A percentile compares a stretch with the other conserved stretches of the same genome.
These are phyloP conservation scores for Rubia yunnanensis DNA, from an alignment of 257 asterid genomes.

Conservation along the genomic window DNA sequence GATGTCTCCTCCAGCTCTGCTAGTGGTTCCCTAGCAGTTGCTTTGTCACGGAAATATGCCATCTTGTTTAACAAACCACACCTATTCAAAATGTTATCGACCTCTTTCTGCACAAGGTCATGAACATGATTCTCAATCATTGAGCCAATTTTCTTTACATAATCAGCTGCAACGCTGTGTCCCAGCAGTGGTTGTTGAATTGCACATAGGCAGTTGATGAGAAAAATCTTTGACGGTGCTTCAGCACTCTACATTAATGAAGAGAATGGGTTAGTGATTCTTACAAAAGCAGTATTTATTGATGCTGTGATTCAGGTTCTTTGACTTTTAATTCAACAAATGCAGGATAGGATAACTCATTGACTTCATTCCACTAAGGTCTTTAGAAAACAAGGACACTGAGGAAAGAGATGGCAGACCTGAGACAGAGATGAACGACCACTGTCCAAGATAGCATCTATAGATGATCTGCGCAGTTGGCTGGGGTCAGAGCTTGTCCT, in stretches of 20 bases:
- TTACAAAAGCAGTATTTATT: background rate
- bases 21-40: conserved; percentile 34
- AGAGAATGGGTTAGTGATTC: conserved; percentile 8
- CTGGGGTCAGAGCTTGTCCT: conserved; percentile 54
- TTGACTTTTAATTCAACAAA: background rate
- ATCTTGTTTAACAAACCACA: conserved; percentile 76
- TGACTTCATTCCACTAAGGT: background rate
- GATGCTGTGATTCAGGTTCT: background rate
- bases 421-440: conserved; percentile 47
- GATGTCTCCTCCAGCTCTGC: conserved; percentile 65
- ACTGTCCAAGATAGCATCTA: conserved; percentile 77
- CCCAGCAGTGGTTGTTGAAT: conserved; percentile 76
- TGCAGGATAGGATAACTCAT: background rate
- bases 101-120: conserved; percentile 77
- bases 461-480: conserved; percentile 71
- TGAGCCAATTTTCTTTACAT: conserved; percentile 59
- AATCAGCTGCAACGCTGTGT: conserved; percentile 66
- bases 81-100: conserved; percentile 50
- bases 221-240: conserved; percentile 79
- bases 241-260: conserved; percentile 58
- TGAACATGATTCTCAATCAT: conserved; percentile 68
- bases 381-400: background rate
- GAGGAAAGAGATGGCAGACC: conserved; percentile 30
- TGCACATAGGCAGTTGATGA: conserved; percentile 87
- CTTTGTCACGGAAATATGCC: conserved; percentile 42